These are phyloP conservation scores for Jamesozyma jinghongensis DNA, from an alignment of 805 yeast species.

Conservation along the genomic window DNA sequence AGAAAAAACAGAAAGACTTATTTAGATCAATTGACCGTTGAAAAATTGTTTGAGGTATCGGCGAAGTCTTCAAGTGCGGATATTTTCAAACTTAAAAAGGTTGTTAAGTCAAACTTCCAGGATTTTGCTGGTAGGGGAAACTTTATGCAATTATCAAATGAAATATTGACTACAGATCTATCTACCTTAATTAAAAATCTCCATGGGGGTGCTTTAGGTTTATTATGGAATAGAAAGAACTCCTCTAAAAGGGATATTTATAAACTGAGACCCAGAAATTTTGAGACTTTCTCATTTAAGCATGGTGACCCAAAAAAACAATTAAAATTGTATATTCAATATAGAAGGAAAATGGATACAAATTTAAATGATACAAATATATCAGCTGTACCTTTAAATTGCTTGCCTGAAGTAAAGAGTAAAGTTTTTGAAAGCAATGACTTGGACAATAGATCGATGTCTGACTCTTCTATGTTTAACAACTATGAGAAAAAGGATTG, in stretches of 20 bases:
- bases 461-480: constrained; percentile 19
- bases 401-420: too few relatives aligned
- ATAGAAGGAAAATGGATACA: constrained; percentile 3
- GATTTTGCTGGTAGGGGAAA: constrained; percentile 43
- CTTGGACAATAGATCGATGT: too few relatives aligned
- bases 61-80: constrained; percentile 37
- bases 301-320: constrained; percentile 20
- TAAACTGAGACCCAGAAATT: constrained; percentile 10
- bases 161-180: constrained; percentile 34
- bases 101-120: constrained; percentile 64
- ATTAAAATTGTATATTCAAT: constrained; percentile 1
- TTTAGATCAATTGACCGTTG: constrained; percentile 49
- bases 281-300: constrained; percentile 10
- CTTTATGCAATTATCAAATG: constrained; percentile 30
- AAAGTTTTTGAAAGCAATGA: too few relatives aligned
- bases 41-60: constrained; percentile 39
- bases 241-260: constrained; percentile 25
- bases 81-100: constrained; percentile 48
- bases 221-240: constrained; percentile 47
- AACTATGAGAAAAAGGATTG: constrained; percentile 18
- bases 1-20: constrained; percentile 36
- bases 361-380: background rate
- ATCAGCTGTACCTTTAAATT: too few relatives aligned
- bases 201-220: constrained; percentile 31
- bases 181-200: constrained; percentile 25